phyloP scores from a whole-genome alignment of 352 stramenopile genomes.

The Pythium utonaiense region DNA sequence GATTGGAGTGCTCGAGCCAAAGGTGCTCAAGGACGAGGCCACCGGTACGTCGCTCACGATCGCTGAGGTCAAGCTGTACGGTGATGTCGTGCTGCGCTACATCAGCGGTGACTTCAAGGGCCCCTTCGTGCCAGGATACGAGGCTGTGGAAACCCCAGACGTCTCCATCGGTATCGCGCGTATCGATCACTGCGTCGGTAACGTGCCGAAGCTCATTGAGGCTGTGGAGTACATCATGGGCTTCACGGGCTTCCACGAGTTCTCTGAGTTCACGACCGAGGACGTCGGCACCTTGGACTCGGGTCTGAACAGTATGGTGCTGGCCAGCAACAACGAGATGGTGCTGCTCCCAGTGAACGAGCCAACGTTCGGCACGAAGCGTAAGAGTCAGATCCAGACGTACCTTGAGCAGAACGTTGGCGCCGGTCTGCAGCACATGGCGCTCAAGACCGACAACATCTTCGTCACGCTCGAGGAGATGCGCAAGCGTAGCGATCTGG shows the following conservation, averaged over 20 bases:
- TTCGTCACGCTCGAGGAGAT: conserved; percentile 90
- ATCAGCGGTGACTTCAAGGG: conserved; percentile 76
- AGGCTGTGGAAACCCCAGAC: conserved; percentile 44
- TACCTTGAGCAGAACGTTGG: conserved; percentile 96
- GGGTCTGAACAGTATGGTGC: conserved; percentile 93
- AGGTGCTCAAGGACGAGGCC: conserved; percentile 51
- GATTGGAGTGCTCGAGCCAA: conserved; percentile 47
- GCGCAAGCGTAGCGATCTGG: conserved; percentile 63
- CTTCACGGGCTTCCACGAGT: conserved; percentile 90
- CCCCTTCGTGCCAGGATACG: conserved; percentile 78
- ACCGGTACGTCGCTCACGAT: conserved; percentile 56
- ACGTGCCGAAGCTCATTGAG: conserved; percentile 88
- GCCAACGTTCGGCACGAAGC: conserved; percentile 89
- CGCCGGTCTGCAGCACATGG: conserved; percentile 94
- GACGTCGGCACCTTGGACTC: conserved; percentile 94
- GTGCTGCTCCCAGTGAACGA: conserved; percentile 96
- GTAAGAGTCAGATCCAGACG: conserved; percentile 95
- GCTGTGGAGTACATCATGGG: conserved; percentile 77
- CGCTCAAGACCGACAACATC: conserved; percentile 96
- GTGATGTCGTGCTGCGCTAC: conserved; percentile 86
- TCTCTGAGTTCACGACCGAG: conserved; percentile 93
- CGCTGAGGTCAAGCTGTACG: conserved; percentile 85
- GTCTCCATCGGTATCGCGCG: conserved; percentile 78
- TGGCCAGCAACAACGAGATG: conserved; percentile 91
- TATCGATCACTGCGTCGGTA: conserved; percentile 88